Evolutionary conservation across 2,329 filamentous ascomycete species (phyloP).

Genomic region (Cladobotryum mycophilum): DNA sequence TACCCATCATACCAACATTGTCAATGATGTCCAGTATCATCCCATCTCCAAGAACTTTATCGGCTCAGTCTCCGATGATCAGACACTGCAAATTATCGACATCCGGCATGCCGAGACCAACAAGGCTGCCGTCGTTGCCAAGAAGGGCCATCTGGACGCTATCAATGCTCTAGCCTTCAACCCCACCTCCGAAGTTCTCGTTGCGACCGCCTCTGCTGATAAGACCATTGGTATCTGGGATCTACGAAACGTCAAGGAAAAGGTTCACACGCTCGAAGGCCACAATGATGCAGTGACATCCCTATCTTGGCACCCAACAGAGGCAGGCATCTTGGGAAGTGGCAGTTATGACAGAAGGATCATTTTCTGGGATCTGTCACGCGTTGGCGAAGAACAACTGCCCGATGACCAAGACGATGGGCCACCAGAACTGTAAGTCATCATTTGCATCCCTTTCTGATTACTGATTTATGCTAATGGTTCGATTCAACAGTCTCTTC

Average conservation of each 20-base stretch:
- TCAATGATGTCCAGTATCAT: conserved; percentile 97
- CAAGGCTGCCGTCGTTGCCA: conserved; percentile 61
- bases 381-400: conserved; percentile 87
- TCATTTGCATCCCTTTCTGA: not conserved
- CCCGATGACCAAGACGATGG: conserved; percentile 94
- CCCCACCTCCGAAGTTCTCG: conserved; percentile 77
- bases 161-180: conserved; percentile 97
- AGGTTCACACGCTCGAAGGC: conserved; percentile 82
- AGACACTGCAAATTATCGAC: conserved; percentile 88
- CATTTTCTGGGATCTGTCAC: conserved; percentile 92
- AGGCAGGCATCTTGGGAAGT: conserved; percentile 82
- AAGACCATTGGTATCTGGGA: conserved; percentile 96
- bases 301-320: conserved; percentile 88
- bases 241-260: conserved; percentile 80
- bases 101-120: conserved; percentile 62
- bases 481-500: conserved; percentile 58
- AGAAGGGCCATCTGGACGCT: conserved; percentile 77
- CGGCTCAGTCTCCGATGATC: conserved; percentile 90
- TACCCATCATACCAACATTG: conserved; percentile 81
- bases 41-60: conserved; percentile 79
- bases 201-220: conserved; percentile 91
- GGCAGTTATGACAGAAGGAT: conserved; percentile 89
- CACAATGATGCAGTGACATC: conserved; percentile 88
- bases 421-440: conserved; percentile 79
- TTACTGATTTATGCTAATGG: conserved; percentile 10